Evolutionary conservation across 2,329 filamentous ascomycete genomes (phyloP).

Genomic region (Ascochyta lentis): DNA sequence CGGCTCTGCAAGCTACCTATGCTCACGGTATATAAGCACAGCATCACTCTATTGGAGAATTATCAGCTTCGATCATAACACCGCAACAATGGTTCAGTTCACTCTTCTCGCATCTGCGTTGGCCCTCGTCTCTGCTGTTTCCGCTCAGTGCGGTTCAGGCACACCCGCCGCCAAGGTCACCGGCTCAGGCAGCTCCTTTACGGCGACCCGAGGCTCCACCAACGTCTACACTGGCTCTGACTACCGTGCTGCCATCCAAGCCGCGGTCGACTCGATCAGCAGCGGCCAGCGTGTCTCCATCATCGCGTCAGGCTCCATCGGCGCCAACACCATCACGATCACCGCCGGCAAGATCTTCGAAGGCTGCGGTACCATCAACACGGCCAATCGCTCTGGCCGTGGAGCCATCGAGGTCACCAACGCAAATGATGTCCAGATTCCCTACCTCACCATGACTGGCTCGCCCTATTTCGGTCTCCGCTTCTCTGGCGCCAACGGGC

Average conservation of each 20-base stretch:
- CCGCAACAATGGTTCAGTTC: conserved; percentile 45
- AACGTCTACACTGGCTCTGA: conserved; percentile 61
- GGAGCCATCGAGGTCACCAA: conserved; percentile 63
- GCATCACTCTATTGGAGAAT: neutral
- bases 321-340: conserved; percentile 60
- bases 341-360: conserved; percentile 64
- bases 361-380: conserved; percentile 64
- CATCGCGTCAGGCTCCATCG: conserved; percentile 63
- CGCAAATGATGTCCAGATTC: conserved; percentile 59
- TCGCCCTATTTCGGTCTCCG: conserved; percentile 64
- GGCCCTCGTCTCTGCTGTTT: conserved; percentile 48
- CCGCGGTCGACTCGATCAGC: conserved; percentile 60
- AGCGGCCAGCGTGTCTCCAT: conserved; percentile 62
- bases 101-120: conserved; percentile 51
- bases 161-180: conserved; percentile 57
- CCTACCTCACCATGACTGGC: conserved; percentile 64
- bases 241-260: conserved; percentile 62
- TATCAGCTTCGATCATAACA: neutral
- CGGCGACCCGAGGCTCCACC: conserved; percentile 53
- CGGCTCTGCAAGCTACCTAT: neutral
- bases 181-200: conserved; percentile 56
- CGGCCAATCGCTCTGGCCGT: conserved; percentile 50
- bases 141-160: conserved; percentile 58
- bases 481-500: conserved; percentile 60
- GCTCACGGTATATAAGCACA: conserved; percentile 2